Base-by-base conservation (phyloP, 2,329 filamentous ascomycete species). In the Albifimbria verrucaria region DNA sequence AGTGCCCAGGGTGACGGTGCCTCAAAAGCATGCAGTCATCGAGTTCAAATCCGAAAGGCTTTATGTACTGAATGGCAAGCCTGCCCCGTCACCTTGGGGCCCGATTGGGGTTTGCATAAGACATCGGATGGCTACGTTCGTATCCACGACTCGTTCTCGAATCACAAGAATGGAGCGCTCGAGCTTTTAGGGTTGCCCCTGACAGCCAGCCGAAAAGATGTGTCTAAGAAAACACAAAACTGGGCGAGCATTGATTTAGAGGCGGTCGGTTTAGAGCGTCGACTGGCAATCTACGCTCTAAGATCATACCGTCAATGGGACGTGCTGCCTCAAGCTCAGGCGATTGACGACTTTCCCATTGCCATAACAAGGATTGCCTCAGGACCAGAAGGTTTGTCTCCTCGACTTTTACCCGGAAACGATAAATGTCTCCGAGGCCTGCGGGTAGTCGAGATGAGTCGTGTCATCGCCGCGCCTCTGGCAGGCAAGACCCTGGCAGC, bases 401-500 rank as follows among this genome's bases (percentile, higher is more conserved):
- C 9, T 9, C 9, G 28, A 36, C 28, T 36, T 36, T 9, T n/a
- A n/a, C 10, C 28, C 10, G 28, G 10, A 10, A n/a, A n/a, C 28
- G n/a, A 10, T 9, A n/a, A n/a, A 26, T 69, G 67, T 67, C 57
- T 80, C 77, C 36, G 73, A 71, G 86, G 86, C 1, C 75, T 89
- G 61, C 84, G 83, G 55, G 85, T 89, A n/a, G 75, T 90, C 15
- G 87, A 90, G 65, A 71, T 89, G 44, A 86, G 84, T 63, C 81
- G 86, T 42, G 82, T 89, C 58, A 88, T 89, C 57, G 86, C 86
- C 17, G 86, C 85, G 0, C 86, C 86, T 21, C 81, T 83, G 2
- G 84, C 89, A 56, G 81, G 81, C n/a, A 79, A 83, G 36, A 81
- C 81, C 1, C 77, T 90, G 1, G 85, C 85, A n/a, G 86, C 87